phyloP scores from a whole-genome alignment of 2,329 filamentous ascomycete genomes.

The Diplodia sapinea region DNA sequence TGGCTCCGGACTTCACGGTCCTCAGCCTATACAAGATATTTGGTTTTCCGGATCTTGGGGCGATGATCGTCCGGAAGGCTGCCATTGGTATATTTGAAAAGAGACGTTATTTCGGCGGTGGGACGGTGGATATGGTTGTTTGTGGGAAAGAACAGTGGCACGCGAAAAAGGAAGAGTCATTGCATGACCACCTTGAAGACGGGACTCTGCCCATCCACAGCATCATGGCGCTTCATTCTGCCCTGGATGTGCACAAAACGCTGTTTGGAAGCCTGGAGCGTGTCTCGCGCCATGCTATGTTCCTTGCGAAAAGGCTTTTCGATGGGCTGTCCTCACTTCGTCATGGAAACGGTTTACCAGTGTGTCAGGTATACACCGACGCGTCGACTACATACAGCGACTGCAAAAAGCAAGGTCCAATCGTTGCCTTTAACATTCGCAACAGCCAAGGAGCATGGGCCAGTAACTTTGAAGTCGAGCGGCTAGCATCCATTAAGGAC shows the following conservation, averaged over 20 bases:
- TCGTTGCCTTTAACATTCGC: conserved; percentile 82
- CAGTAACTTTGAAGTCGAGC: conserved; percentile 84
- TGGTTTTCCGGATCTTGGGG: conserved; percentile 90
- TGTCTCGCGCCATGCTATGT: conserved; percentile 73
- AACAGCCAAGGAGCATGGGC: conserved; percentile 75
- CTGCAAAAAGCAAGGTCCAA: conserved; percentile 66
- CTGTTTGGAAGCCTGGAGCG: conserved; percentile 74
- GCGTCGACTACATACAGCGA: conserved; percentile 51
- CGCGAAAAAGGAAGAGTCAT: conserved; percentile 69
- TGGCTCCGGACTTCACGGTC: conserved; percentile 81
- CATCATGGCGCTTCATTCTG: conserved; percentile 80
- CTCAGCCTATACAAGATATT: conserved; percentile 98
- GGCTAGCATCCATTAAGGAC: conserved; percentile 75
- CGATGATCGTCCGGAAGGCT: conserved; percentile 77
- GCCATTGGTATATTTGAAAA: conserved; percentile 67
- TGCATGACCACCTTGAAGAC: conserved; percentile 88
- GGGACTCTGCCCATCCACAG: conserved; percentile 89
- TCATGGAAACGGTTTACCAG: conserved; percentile 70
- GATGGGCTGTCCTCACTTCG: conserved; percentile 63
- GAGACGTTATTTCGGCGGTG: conserved; percentile 88
- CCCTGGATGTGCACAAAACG: conserved; percentile 70
- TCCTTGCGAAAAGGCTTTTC: conserved; percentile 66
- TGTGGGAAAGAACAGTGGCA: conserved; percentile 83
- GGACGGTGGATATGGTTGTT: conserved; percentile 89
- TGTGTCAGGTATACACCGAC: conserved; percentile 70